Evolutionary conservation across 192 early-diverging fungal species (phyloP), one percentile per base, ranked within the genome.

Genomic region (Helicostylum pulchrum): DNA sequence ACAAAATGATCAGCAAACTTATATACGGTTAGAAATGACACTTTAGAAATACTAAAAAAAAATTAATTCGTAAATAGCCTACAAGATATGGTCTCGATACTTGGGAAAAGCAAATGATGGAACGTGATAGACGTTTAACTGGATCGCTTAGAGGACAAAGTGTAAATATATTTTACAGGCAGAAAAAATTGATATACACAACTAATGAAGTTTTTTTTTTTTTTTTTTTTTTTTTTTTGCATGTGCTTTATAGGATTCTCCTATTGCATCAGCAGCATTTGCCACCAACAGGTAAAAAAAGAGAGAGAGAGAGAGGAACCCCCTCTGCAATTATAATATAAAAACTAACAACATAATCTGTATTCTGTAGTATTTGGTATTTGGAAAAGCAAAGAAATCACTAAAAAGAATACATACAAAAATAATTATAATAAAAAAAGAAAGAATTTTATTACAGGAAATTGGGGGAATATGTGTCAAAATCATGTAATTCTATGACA

Each of bases 71-170:
- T 48, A 23, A n/a, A 9, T 74, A 87, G 84, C 76, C 82, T 39
- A 71, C 77, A 26, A 83, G 90, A 70, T 85, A 80, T 73, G 77
- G 76, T 70, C 55, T 89, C 46, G 87, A 88, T 62, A 81, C 79
- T 70, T 92, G 90, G 90, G 90, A 92, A 56, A 75, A 75, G 59
- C 79, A 86, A 66, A 92, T 92, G 90, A 85, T 90, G 86, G 80
- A 80, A 51, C 88, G 90, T 75, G 90, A 92, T 67, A 74, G 69
- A 66, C 83, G 87, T 64, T 76, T 92, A 31, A 92, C 88, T 20
- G 90, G 90, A 62, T 84, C 82, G 7, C 32, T 71, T 32, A 83
- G 87, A 61, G 88, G 85, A 48, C 90, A 92, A 77, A 52, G 77
- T 31, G 83, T 83, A 76, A 66, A 52, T 67, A 26, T 2, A 26